Base-by-base conservation (phyloP, 768 basidiomycete genomes). In the Strobilomyces confusus region DNA sequence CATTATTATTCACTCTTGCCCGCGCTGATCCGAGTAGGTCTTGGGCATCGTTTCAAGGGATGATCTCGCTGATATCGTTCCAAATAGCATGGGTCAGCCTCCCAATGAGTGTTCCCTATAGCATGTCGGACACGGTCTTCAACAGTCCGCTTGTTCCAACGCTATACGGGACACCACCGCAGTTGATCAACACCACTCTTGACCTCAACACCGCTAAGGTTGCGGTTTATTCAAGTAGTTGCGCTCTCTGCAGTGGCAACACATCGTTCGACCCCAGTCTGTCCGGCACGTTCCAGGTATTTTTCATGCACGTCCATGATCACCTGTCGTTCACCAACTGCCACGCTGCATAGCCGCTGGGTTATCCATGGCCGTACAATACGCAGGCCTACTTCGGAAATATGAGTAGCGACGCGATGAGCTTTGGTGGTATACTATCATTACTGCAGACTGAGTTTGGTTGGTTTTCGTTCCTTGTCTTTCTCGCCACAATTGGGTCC, bases 181-280 rank as follows among this genome's bases (percentile, higher is more conserved):
- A 63, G 36, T 9, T 52, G 25, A 52, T 64, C 38, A 51, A 57
- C 26, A 49, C 54, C 15, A 60, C 59, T 13, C 51, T 62, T 30
- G 61, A 62, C 25, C 40, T 62, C 36, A 63, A 37, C 25, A 59
- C 51, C 4, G 57, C 34, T 32, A 63, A 63, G 42, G 15, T 59
- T 22, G 63, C 37, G 0, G 60, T 65, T 14, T 63, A 62, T 48
- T 62, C 63, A 12, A 59, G 54, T 14, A 43, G 40, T 23, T 66
- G 63, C 15, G 51, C 63, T 45, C 44, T 66, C 20, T 64, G 63
- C 30, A 42, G 55, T 26, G 62, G 63, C 38, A 63, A 52, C 17
- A 56, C 58, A 17, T 51, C 48, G 17, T 60, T 60, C 38, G 51
- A 60, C 30, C 42, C 54, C 6, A 37, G 56, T 0, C 33, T 60